A percentile compares a stretch with the other conserved stretches of the same genome.
phyloP scores from a whole-genome alignment of 768 basidiomycete species.

The Naganishia antarctica region DNA sequence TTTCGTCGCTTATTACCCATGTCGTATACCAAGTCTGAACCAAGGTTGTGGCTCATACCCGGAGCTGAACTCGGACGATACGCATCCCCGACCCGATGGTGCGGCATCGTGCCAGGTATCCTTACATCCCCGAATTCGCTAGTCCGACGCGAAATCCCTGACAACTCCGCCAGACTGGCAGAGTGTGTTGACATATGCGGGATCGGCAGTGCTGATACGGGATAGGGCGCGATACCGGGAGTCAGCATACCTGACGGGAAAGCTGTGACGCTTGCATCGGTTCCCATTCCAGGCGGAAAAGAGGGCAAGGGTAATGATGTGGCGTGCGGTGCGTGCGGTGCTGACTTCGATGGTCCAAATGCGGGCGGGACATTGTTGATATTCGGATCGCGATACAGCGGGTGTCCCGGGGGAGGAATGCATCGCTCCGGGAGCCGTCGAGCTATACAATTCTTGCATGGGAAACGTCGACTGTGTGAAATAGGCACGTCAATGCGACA shows the following conservation, averaged over 20 bases:
- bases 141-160: not conserved
- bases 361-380: not conserved
- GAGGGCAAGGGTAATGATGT: not conserved
- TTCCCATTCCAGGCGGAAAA: not conserved
- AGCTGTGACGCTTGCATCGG: not conserved
- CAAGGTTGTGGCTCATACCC: not conserved
- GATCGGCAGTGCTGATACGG: not conserved
- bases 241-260: not conserved
- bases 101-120: not conserved
- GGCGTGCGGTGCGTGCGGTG: not conserved
- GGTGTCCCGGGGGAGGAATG: constrained; percentile 18
- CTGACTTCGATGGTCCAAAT: not conserved
- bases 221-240: not conserved
- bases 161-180: not conserved
- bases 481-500: too few species aligned
- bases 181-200: not conserved
- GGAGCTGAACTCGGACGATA: not conserved
- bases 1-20: constrained; percentile 12
- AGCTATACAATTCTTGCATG: constrained; percentile 23
- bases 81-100: not conserved
- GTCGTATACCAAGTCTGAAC: not conserved
- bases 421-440: constrained; percentile 24
- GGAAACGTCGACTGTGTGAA: constrained; percentile 16
- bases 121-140: not conserved
- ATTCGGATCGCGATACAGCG: not conserved